Evolutionary conservation across 495 filamentous ascomycete genomes (phyloP), one percentile per base, ranked within the genome.

Genomic region (Podospora conica): DNA sequence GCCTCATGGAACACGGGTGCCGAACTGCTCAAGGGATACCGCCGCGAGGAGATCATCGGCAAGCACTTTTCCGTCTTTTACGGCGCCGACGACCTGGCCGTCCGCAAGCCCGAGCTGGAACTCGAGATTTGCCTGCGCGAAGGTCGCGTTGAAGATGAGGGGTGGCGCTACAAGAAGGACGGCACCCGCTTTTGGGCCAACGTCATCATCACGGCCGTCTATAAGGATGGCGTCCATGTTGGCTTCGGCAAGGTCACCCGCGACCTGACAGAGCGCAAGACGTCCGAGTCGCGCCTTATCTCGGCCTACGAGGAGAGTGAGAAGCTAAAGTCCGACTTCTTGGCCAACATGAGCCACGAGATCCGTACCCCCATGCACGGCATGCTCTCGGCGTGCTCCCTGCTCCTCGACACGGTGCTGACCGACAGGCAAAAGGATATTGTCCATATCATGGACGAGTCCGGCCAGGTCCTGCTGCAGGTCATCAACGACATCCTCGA

Each of bases 241-340:
- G 87, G 87, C 24, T 89, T 87, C 58, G 83, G 82, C 68, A 89
- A 89, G 70, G 85, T 89, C 29, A 88, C 86, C 0, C 81, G 87
- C 11, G 86, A 89, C 65, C 67, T 89, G 59, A 87, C 85, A 0
- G 87, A 88, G 74, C 79, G 86, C 54, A 84, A 84, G 65, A 80
- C 81, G 29, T 81, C 85, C 23, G 86, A 88, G 67, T 74, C 79
- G 2, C 79, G 82, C 3, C 74, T 89, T 53, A 83, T 88, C 23
- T 73, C 83, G 7, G 87, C 86, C 6, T 88, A 86, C 71, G 86
- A 90, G 69, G 87, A 90, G 71, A 82, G 86, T 20, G 80, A 85
- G 48, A 85, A 85, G 70, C 69, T 88, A 54, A 90, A 90, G 69
- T 86, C 81, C 22, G 86, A 87, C 27, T 91, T 90, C 64, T 73